Base-by-base conservation (phyloP, 805 yeast species). In the Ogataea neopini region DNA sequence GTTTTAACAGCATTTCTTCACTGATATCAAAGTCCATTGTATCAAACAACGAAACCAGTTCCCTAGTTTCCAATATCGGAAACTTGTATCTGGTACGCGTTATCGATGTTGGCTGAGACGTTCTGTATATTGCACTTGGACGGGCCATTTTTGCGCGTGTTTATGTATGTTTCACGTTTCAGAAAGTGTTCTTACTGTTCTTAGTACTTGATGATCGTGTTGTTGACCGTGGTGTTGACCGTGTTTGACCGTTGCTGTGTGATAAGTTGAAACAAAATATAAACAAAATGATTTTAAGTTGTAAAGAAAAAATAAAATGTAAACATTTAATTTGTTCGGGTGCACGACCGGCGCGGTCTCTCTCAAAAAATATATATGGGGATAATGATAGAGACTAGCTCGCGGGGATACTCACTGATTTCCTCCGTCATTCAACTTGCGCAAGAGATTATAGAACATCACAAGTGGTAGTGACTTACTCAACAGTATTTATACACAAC, bases 111-210 rank as follows among this genome's bases (percentile, higher is more conserved):
- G 63, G 51, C 43, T 60, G 63, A 9, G 67, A 52, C 8, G 63
- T 44, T 32, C 67, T 58, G 51, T 66, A 67, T 6, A 65, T 58
- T 15, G 68, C 67, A 51, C 71, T 67, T 5, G 69, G 65, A 41
- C 72, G 65, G 10, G 71, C 66, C 71, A 68, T 67, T 17, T 20
- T 8, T 25, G 39, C 25, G 17, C 25, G 33, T 28, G 10, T 28
- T n/a, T 22, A 22, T 6, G 25, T 6, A 8, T 22, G 7, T 22
- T 22, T 22, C 8, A 8, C 25, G 5, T 22, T 22, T 22, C 7
- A 22, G 8, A 8, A 22, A 22, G 25, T 22, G 8, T 6, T 22
- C 8, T 8, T 22, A 22, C 25, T 22, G 7, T 22, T 22, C 25
- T 8, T 22, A n/a, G 25, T 22, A 22, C 5, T 22, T 22, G 25